Conservation (phyloP, 495 filamentous ascomycete species). For the Mycothermus thermophilus region DNA sequence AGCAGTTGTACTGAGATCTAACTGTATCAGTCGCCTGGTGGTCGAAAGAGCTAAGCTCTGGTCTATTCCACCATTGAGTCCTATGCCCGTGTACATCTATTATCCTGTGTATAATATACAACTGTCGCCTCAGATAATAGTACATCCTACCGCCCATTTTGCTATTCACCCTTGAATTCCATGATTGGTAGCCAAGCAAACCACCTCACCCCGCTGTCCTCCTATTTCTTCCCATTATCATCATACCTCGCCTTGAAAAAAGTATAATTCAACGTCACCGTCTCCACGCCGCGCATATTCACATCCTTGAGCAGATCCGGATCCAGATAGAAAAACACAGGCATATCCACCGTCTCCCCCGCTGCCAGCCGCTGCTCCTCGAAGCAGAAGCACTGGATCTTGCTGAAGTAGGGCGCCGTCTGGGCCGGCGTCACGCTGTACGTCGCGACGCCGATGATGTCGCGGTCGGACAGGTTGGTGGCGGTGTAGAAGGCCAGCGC, state of each 20-base stretch:
- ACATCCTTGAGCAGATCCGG: constrained; percentile 87
- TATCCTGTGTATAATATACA: no score
- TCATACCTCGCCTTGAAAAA: constrained; percentile 95
- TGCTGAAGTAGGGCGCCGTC: constrained; percentile 95
- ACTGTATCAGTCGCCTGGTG: no score
- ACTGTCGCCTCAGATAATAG: no score
- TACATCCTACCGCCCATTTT: no score
- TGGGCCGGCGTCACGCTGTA: constrained; percentile 94
- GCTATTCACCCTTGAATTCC: no score
- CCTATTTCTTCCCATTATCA: constrained; percentile 57
- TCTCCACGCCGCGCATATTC: constrained; percentile 85
- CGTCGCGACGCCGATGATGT: constrained; percentile 96
- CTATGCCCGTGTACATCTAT: no score
- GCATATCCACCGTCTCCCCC: constrained; percentile 98
- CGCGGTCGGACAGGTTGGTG: constrained; percentile 71
- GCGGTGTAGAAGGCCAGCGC: constrained; percentile 97
- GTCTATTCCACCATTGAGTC: no score
- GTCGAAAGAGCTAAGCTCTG: no score
- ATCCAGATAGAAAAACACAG: constrained; percentile 98
- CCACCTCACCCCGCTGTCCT: no score
- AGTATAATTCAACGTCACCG: constrained; percentile 89
- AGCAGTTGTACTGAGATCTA: no score
- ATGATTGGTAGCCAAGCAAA: no score
- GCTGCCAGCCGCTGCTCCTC: constrained; percentile 87
- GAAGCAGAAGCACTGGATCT: constrained; percentile 99